phyloP scores from a whole-genome alignment of 768 basidiomycete species.

The Amanita subjunquillea region DNA sequence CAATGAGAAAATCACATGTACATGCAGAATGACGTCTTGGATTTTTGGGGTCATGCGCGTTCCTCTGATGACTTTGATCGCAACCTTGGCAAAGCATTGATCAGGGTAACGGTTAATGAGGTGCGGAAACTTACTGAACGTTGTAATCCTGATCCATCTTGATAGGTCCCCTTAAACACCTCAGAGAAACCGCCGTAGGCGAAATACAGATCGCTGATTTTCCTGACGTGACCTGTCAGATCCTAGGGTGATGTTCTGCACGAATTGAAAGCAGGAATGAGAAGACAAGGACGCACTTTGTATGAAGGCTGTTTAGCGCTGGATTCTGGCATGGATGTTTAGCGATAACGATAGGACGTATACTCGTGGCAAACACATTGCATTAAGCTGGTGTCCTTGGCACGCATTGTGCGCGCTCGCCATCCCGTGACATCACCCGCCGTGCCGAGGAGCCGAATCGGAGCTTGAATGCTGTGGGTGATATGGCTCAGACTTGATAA shows the following conservation, averaged over 20 bases:
- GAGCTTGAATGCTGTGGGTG: conserved; percentile 3
- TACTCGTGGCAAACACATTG: conserved; percentile 6
- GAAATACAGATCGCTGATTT: conserved; percentile 35
- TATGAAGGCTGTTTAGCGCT: conserved; percentile 45
- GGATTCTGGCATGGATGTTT: conserved; percentile 45
- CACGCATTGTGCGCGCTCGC: not conserved
- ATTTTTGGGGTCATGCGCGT: conserved; percentile 27
- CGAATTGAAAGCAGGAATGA: too few species aligned
- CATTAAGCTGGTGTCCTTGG: not conserved
- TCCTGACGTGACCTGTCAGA: conserved; percentile 43
- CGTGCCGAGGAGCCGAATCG: not conserved
- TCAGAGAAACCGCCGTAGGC: conserved; percentile 50
- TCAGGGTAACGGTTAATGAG: not conserved
- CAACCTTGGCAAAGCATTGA: conserved; percentile 27
- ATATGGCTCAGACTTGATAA: not conserved
- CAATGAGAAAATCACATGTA: conserved; percentile 18
- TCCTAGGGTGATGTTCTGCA: conserved; percentile 34
- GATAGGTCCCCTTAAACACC: conserved; percentile 52
- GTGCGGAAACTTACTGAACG: conserved; percentile 17
- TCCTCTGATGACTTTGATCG: conserved; percentile 45
- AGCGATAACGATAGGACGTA: conserved; percentile 26
- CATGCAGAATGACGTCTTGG: conserved; percentile 37
- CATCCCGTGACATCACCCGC: not conserved
- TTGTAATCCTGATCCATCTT: conserved; percentile 30
- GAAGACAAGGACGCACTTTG: conserved; percentile 18